Evolutionary conservation across 441 rosid species (phyloP).

Genomic region (Biscutella laevigata): DNA sequence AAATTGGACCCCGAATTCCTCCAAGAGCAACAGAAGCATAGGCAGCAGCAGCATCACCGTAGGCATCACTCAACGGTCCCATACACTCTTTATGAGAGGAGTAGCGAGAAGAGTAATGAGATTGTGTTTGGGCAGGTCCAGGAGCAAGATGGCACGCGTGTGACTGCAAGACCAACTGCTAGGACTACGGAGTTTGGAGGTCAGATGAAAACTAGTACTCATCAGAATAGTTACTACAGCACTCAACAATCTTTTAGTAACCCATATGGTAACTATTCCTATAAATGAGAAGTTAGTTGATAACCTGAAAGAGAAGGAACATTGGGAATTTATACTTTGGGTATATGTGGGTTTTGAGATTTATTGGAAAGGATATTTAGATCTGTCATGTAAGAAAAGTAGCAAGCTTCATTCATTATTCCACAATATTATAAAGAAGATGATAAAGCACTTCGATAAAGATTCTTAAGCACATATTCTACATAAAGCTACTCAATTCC

Average conservation of each 20-base stretch:
- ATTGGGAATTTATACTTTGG: constrained; percentile 20
- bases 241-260: constrained; percentile 18
- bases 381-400: constrained; percentile 10
- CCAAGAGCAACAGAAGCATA: constrained; percentile 44
- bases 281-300: constrained; percentile 15
- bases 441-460: neutral
- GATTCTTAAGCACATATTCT: too few species aligned
- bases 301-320: constrained; percentile 12
- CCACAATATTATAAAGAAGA: neutral
- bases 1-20: constrained; percentile 55
- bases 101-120: constrained; percentile 57
- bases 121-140: constrained; percentile 69
- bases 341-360: constrained; percentile 24
- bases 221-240: constrained; percentile 35
- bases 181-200: constrained; percentile 48
- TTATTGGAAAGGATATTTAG: constrained; percentile 11
- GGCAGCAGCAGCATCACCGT: constrained; percentile 45
- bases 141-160: constrained; percentile 36
- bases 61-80: constrained; percentile 57
- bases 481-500: too few species aligned
- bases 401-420: neutral
- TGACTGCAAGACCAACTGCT: constrained; percentile 28
- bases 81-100: constrained; percentile 54
- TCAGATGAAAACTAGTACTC: constrained; percentile 29
- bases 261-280: constrained; percentile 35